Percentiles rank a stretch among this genome's conserved stretches.
Conservation (phyloP, 345 rosid species). For the Rhodamnia argentea region DNA sequence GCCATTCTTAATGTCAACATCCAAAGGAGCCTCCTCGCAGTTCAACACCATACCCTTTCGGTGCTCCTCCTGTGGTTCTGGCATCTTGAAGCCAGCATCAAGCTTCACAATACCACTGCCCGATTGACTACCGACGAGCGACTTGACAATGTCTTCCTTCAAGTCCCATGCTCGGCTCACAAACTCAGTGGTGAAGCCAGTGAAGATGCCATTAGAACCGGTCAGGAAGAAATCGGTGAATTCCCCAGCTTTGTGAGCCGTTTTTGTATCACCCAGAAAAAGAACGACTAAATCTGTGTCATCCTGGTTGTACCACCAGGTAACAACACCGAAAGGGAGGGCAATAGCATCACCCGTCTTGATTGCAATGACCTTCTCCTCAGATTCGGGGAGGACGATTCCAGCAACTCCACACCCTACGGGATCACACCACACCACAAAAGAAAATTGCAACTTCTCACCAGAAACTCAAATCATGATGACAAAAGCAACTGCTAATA, state of each 20-base stretch:
- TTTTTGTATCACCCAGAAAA: constrained; percentile 75
- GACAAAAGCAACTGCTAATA: background rate
- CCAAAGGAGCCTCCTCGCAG: constrained; percentile 77
- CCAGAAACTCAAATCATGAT: background rate
- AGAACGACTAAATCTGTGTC: constrained; percentile 70
- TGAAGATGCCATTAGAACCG: constrained; percentile 69
- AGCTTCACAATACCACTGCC: constrained; percentile 66
- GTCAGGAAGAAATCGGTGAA: constrained; percentile 76
- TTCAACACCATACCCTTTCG: constrained; percentile 59
- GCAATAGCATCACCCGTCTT: constrained; percentile 89
- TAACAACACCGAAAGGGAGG: constrained; percentile 76
- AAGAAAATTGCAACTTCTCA: background rate
- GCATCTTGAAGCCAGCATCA: constrained; percentile 37
- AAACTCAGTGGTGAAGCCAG: constrained; percentile 70
- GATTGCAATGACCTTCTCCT: constrained; percentile 70
- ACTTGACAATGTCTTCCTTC: constrained; percentile 25
- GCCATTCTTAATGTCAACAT: constrained; percentile 63
- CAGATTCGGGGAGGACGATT: constrained; percentile 75
- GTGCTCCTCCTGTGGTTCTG: constrained; percentile 43
- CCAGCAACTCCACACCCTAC: constrained; percentile 81
- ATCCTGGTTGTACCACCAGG: constrained; percentile 87
- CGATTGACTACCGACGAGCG: constrained; percentile 40
- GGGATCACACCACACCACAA: background rate
- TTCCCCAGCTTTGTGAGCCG: constrained; percentile 64
- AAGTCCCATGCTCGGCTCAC: constrained; percentile 72